Evolutionary conservation across 148 eudicot genomes (phyloP), one percentile per base, ranked within the genome.

Genomic region (Chenopodium formosanum): DNA sequence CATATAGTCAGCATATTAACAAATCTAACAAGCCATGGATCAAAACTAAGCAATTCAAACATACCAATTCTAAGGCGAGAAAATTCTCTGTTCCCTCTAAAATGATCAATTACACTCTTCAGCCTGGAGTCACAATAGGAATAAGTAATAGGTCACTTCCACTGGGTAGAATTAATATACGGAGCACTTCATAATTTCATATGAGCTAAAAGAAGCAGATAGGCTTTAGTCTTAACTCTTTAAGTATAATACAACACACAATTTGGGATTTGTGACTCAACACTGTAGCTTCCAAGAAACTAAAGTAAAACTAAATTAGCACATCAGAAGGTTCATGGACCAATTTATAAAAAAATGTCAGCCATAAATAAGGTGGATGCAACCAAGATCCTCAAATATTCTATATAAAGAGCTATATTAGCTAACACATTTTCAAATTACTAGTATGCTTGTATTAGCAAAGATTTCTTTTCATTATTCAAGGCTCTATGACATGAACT

Each of bases 1-100:
- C 62, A 81, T 29, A 50, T 70, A 72, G 65, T 53, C 69, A 14
- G 85, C 76, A 77, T 74, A 56, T 9, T 13, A 20, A 67, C 72
- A 40, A 44, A 52, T 34, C 29, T 56, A 70, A 48, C 12, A 52
- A 78, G 34, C 60, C 64, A 53, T 69, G 70, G 68, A 78, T 75
- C 48, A 63, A 82, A 79, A 78, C n/a, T 76, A 37, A 22, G 76
- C 62, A 47, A 74, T 80, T 75, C 48, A 62, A 73, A 86, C 85
- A 65, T 83, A 95, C 98, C 98, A 70, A 96, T 96, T 87, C 99
- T 90, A 66, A 96, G 90, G 69, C 98, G 95, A 83, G 92, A 83
- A 85, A 94, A 96, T 48, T 89, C 94, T 81, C 82, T 85, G 75
- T 89, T 94, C 66, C 93, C 93, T 67, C 92, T 92, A 62, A 94